Evolutionary conservation across 345 rosid species (phyloP).

Genomic region (Trapa incisa): DNA sequence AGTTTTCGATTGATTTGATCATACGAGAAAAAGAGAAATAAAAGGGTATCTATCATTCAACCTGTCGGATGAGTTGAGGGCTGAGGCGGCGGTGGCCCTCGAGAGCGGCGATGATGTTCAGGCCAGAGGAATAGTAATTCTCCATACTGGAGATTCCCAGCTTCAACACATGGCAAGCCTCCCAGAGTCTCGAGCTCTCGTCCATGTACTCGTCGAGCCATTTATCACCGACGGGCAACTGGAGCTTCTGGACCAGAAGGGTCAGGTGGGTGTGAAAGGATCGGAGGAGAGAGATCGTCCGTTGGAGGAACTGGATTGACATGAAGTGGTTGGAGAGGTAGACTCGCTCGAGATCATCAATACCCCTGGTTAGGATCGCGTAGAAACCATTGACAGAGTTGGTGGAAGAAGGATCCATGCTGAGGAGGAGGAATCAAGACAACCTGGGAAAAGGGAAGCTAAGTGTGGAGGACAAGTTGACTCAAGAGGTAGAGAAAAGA

Average conservation of each 20-base stretch:
- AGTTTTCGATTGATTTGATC: background rate
- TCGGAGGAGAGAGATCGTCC: conserved; percentile 55
- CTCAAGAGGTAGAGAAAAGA: conserved; percentile 8
- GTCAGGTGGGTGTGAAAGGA: conserved; percentile 78
- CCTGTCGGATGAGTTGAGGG: conserved; percentile 74
- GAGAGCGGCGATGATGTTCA: conserved; percentile 44
- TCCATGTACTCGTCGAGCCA: conserved; percentile 99
- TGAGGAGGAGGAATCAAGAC: too few species aligned
- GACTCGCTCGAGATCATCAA: conserved; percentile 81
- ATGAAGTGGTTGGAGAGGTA: conserved; percentile 57
- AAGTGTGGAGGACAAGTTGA: background rate
- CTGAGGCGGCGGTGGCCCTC: conserved; percentile 52
- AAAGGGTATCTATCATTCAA: conserved; percentile 4
- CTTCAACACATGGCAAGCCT: conserved; percentile 80
- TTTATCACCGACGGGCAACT: conserved; percentile 81
- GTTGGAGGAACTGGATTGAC: conserved; percentile 72
- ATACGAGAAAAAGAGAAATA: background rate
- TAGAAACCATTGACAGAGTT: conserved; percentile 87
- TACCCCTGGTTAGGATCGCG: conserved; percentile 59
- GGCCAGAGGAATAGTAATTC: conserved; percentile 52
- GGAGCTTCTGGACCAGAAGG: conserved; percentile 74
- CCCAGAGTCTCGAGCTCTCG: conserved; percentile 92
- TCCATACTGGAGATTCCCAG: conserved; percentile 70
- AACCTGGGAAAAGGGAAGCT: too few species aligned
- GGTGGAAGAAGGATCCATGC: conserved; percentile 56